Conservation (phyloP, 164 flowering plant genomes). For the Tetracentron sinense region DNA sequence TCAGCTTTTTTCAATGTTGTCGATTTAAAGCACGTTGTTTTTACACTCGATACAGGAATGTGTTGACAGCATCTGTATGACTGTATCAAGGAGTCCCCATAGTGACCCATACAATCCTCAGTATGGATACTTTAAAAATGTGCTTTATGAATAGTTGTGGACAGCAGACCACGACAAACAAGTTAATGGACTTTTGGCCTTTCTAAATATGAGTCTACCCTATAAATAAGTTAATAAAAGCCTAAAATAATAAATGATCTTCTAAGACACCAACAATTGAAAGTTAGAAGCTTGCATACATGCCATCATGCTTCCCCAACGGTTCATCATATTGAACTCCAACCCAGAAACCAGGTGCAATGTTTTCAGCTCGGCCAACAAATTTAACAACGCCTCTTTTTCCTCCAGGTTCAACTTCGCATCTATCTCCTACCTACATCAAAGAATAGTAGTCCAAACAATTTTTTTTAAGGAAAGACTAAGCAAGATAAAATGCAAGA, state of each 20-base stretch:
- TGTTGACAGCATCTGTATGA: no score
- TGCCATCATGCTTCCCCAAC: slow-evolving; percentile 92
- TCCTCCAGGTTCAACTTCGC: slow-evolving; percentile 91
- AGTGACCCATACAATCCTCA: no score
- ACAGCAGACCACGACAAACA: no score
- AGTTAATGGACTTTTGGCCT: no score
- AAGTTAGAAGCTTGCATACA: slow-evolving; percentile 38
- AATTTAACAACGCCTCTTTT: slow-evolving; percentile 87
- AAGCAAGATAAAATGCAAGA: not conserved
- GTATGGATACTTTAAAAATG: no score
- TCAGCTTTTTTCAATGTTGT: no score
- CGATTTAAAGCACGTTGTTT: no score
- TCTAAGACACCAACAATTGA: not conserved
- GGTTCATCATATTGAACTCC: slow-evolving; percentile 97
- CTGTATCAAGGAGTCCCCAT: no score
- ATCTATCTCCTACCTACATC: slow-evolving; percentile 82
- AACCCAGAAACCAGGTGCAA: slow-evolving; percentile 93
- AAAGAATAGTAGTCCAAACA: slow-evolving; percentile 4
- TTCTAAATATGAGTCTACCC: not conserved
- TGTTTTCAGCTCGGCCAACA: slow-evolving; percentile 71
- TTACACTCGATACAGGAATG: no score
- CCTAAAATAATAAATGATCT: no score
- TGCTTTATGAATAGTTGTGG: no score
- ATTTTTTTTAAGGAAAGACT: not conserved
- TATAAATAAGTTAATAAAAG: not conserved